Conservation (phyloP, 148 eudicot genomes). For the Pharnaceum exiguum region DNA sequence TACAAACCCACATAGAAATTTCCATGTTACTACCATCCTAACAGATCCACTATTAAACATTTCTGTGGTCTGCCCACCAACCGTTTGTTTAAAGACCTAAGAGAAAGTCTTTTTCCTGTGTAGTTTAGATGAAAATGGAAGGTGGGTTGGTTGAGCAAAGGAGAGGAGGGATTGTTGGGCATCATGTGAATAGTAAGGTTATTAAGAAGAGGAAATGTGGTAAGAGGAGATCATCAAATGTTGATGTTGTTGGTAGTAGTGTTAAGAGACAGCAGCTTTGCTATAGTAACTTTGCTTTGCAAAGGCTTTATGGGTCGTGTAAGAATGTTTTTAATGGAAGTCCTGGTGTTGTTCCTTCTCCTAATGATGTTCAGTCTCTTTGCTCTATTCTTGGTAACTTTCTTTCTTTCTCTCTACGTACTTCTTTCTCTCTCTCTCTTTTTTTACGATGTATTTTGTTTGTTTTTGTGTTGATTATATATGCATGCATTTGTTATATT, state of each 20-base stretch:
- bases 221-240: constrained; percentile 16
- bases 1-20: neutral
- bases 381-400: constrained; percentile 51
- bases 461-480: neutral
- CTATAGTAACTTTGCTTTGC: constrained; percentile 28
- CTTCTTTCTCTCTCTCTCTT: neutral
- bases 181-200: constrained; percentile 21
- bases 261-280: neutral
- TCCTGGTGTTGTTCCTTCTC: constrained; percentile 57
- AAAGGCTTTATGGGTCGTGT: constrained; percentile 47
- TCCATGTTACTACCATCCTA: constrained; percentile 9
- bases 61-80: neutral
- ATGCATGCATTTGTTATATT: neutral
- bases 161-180: constrained; percentile 16
- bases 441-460: neutral
- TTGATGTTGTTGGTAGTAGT: neutral
- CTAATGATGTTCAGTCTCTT: constrained; percentile 44
- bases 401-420: neutral
- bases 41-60: constrained; percentile 11
- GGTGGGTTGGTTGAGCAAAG: constrained; percentile 29
- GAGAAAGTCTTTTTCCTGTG: neutral
- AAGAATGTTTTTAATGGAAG: constrained; percentile 57
- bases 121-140: constrained; percentile 26
- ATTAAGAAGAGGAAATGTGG: constrained; percentile 40
- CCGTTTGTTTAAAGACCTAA: constrained; percentile 21